phyloP scores from a whole-genome alignment of 106 monocot species.

The Amphibolis antarctica region DNA sequence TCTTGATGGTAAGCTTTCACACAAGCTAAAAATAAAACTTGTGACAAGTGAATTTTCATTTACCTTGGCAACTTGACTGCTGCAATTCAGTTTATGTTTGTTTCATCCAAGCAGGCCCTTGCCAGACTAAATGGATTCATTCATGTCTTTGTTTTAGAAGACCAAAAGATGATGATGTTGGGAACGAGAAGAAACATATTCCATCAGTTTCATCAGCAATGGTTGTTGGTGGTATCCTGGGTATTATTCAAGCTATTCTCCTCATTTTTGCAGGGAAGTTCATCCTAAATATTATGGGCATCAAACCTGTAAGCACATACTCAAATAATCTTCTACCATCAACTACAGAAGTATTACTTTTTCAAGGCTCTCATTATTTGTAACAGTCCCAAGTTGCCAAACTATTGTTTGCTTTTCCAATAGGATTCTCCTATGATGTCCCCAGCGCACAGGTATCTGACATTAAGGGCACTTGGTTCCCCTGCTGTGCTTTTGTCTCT shows the following conservation, averaged over 20 bases:
- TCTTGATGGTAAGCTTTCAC: background rate
- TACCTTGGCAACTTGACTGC: background rate
- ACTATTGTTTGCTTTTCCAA: background rate
- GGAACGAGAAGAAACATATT: slow-evolving; percentile 31
- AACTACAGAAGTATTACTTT: background rate
- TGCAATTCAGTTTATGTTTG: background rate
- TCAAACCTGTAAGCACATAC: slow-evolving; percentile 50
- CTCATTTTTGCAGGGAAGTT: slow-evolving; percentile 45
- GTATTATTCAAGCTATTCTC: slow-evolving; percentile 44
- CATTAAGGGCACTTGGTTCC: slow-evolving; percentile 20
- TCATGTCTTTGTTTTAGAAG: slow-evolving; percentile 1
- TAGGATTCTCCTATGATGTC: slow-evolving; percentile 21
- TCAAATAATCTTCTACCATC: background rate
- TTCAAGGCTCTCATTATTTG: too few relatives aligned
- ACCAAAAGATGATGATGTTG: slow-evolving; percentile 1
- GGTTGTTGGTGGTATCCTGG: slow-evolving; percentile 54
- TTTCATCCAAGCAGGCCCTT: background rate
- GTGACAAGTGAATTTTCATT: too few relatives aligned
- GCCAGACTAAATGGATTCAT: background rate
- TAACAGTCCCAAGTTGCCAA: too few relatives aligned
- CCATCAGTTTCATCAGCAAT: slow-evolving; percentile 81
- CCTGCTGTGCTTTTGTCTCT: slow-evolving; percentile 27
- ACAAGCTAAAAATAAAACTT: background rate
- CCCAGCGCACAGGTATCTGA: slow-evolving; percentile 14
- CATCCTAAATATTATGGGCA: slow-evolving; percentile 55